A percentile compares a stretch with the other conserved stretches of the same genome.
Evolutionary conservation across 371 early-diverging fungal genomes (phyloP).

Genomic region (Dentiscutata heterogama): DNA sequence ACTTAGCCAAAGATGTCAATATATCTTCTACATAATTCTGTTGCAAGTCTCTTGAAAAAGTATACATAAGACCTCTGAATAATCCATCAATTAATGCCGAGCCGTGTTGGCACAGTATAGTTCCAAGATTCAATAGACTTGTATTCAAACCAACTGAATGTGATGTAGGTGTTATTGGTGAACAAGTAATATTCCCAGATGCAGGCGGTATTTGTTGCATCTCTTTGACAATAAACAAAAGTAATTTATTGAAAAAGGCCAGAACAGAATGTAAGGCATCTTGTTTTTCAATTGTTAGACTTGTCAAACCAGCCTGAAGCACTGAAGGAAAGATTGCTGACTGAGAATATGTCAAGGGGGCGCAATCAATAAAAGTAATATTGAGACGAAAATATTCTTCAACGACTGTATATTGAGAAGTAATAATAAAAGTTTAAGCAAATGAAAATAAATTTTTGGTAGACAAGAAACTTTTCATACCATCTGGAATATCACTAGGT

Average conservation of each 20-base stretch:
- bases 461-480: constrained; percentile 51
- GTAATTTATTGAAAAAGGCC: constrained; percentile 56
- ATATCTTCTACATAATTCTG: constrained; percentile 58
- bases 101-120: constrained; percentile 55
- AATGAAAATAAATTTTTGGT: neutral
- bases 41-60: constrained; percentile 62
- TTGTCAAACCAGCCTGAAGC: constrained; percentile 72
- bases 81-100: constrained; percentile 53
- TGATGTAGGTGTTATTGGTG: constrained; percentile 44
- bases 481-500: constrained; percentile 74
- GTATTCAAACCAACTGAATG: constrained; percentile 48
- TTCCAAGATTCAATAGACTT: constrained; percentile 46
- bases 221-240: constrained; percentile 50
- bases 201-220: constrained; percentile 52
- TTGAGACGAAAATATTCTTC: constrained; percentile 78
- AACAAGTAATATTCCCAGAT: constrained; percentile 30
- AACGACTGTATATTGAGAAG: constrained; percentile 57
- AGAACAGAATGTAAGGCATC: constrained; percentile 71
- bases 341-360: constrained; percentile 66
- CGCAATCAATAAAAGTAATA: constrained; percentile 62
- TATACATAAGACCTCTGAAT: constrained; percentile 60
- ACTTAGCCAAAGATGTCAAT: constrained; percentile 57
- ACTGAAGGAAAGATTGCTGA: constrained; percentile 66
- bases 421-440: neutral
- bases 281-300: constrained; percentile 68